phyloP scores from a whole-genome alignment of 78 protist genomes.

The Thecamonas trahens region DNA sequence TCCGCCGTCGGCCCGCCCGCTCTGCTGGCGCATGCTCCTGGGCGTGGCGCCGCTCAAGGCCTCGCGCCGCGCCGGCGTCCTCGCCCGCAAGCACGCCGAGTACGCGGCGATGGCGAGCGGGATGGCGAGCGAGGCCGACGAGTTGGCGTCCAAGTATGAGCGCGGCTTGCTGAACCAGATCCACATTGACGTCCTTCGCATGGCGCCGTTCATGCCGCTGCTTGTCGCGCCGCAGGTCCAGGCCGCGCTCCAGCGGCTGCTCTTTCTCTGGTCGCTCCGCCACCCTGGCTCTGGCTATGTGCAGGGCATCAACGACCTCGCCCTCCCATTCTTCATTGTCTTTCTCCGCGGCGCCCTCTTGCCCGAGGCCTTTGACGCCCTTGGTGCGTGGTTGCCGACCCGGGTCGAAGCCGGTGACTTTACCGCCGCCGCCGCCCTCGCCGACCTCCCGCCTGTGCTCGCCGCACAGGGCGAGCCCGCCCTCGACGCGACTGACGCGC shows the following conservation, averaged over 20 bases:
- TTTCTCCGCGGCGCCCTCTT: slow-evolving; percentile 51
- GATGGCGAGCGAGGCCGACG: too few relatives aligned
- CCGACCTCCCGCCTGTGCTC: not conserved
- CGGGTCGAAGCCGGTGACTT: too few relatives aligned
- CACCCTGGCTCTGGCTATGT: slow-evolving; percentile 96
- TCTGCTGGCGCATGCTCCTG: not conserved
- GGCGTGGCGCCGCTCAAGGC: too few relatives aligned
- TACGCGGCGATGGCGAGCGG: too few relatives aligned
- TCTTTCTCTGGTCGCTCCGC: slow-evolving; percentile 88
- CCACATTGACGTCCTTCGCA: slow-evolving; percentile 83
- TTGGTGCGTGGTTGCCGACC: too few relatives aligned
- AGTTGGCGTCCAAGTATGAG: too few relatives aligned
- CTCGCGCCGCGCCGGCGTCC: too few relatives aligned
- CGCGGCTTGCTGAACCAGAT: slow-evolving; percentile 54
- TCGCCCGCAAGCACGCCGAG: too few relatives aligned
- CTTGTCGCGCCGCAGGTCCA: slow-evolving; percentile 1
- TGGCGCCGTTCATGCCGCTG: slow-evolving; percentile 52
- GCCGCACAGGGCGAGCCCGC: too few relatives aligned
- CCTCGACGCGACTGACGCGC: too few relatives aligned
- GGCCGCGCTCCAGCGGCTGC: slow-evolving; percentile 68
- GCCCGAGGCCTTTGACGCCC: too few relatives aligned
- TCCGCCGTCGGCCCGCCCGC: not conserved
- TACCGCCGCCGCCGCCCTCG: too few relatives aligned
- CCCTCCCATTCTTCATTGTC: slow-evolving; percentile 68
- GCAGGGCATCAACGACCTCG: slow-evolving; percentile 94